Evolutionary conservation across 345 rosid genomes (phyloP).

Genomic region (Kandelia obovata): DNA sequence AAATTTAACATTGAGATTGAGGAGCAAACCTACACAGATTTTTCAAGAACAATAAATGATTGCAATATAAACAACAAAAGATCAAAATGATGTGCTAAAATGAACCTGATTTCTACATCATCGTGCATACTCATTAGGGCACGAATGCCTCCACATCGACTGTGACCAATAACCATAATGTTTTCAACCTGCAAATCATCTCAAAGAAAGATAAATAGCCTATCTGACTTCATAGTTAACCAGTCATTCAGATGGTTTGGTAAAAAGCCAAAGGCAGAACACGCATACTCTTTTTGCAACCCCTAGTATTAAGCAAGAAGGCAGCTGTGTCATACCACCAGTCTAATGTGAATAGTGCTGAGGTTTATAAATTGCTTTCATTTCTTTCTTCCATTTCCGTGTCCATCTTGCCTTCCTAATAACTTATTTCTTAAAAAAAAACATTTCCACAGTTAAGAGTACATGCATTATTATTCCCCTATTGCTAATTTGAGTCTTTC

Average conservation of each 20-base stretch:
- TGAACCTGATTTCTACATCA: constrained; percentile 67
- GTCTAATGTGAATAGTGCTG: no score
- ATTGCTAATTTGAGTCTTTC: background rate
- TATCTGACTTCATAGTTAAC: background rate
- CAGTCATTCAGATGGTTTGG: background rate
- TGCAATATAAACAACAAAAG: background rate
- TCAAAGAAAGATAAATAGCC: background rate
- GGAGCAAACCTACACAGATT: background rate
- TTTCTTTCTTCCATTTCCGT: background rate
- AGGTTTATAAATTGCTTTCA: background rate
- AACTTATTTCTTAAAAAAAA: no score
- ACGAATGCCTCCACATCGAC: constrained; percentile 93
- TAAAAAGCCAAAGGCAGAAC: background rate
- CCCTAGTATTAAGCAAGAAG: no score
- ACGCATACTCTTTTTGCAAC: background rate
- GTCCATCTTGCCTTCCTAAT: background rate
- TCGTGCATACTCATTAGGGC: constrained; percentile 90
- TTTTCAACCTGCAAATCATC: constrained; percentile 69
- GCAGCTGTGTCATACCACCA: no score
- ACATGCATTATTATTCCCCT: background rate
- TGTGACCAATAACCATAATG: constrained; percentile 85
- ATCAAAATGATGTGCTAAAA: background rate
- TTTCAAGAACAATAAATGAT: background rate
- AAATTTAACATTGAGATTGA: background rate
- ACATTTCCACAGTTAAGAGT: background rate